Evolutionary conservation across 23 red algal species (phyloP), one percentile per base, ranked within the genome.

Genomic region (Gracilaria gracilis): DNA sequence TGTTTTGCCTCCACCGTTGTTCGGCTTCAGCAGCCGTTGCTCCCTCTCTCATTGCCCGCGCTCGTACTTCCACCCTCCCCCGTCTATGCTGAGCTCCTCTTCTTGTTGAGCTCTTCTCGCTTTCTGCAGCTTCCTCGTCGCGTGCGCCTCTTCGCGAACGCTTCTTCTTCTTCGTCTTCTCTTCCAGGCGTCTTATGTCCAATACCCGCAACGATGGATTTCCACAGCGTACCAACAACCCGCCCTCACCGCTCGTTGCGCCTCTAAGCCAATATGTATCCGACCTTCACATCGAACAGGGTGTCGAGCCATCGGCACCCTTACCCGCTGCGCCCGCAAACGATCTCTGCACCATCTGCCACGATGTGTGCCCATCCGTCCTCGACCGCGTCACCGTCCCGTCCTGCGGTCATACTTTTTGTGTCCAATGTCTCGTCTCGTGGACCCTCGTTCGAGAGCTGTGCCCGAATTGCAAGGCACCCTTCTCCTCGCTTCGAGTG

Each of bases 401-500:
- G 15, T 24, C 31, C 28, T 90, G 87, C 46, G 31, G 20, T 24
- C 87, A 90, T 38, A 90, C 55, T 12, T 90, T 90, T 80, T 90
- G 87, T 34, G 53, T 90, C 39, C 54, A 27, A n/a, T 90, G 87
- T 50, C 71, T 90, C 3, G 51, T 81, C 54, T 79, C 87, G 11
- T 90, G 87, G 87, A 54, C 87, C 15, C 29, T 47, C n/a, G 75
- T 90, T 38, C 87, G 87, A 61, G 74, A 90, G 40, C 37, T 79
- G 21, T 90, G 87, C 40, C 87, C 87, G 4, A 90, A 90, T 51
- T 90, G 87, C 87, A 90, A 90, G 34, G 40, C 51, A 19, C 73
- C 87, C 48, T 90, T 90, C 72, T 55, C 72, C 37, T 67, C 87
- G 20, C 54, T 90, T 33, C 31, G 81, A 21, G 73, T 81, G 15